Percentiles rank a stretch among this genome's conserved stretches.
phyloP scores from a whole-genome alignment of 495 filamentous ascomycete genomes.

The Tricharina praecox region DNA sequence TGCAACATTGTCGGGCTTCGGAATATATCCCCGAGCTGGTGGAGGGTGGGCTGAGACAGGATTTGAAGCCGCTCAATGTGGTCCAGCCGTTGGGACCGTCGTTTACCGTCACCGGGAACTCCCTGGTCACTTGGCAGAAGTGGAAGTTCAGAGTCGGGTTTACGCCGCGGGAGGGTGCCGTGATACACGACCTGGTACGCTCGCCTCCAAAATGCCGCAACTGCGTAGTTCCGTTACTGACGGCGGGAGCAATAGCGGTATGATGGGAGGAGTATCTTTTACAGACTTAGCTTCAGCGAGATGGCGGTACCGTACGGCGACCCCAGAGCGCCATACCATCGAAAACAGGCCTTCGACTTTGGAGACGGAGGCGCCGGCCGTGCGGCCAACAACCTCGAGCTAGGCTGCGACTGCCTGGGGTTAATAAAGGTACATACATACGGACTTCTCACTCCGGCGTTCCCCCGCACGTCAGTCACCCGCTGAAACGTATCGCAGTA shows the following conservation, averaged over 20 bases:
- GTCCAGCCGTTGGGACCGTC: constrained; percentile 37
- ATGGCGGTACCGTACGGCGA: constrained; percentile 56
- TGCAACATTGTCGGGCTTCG: constrained; percentile 30
- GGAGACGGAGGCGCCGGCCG: constrained; percentile 50
- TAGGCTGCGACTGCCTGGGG: constrained; percentile 53
- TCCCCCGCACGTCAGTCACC: too few species aligned
- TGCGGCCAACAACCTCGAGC: constrained; percentile 48
- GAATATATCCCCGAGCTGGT: constrained; percentile 41
- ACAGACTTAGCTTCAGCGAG: constrained; percentile 53
- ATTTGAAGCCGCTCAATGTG: constrained; percentile 37
- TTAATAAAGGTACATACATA: constrained; percentile 32
- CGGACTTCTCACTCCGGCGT: constrained; percentile 10
- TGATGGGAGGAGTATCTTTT: constrained; percentile 49
- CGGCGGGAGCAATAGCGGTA: too few species aligned
- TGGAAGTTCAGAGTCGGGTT: constrained; percentile 51
- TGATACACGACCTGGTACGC: constrained; percentile 41
- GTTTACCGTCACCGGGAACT: constrained; percentile 36
- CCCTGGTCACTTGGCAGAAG: constrained; percentile 46
- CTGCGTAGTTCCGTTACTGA: too few species aligned
- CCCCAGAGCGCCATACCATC: constrained; percentile 48
- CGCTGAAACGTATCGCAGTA: too few species aligned
- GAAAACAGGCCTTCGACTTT: constrained; percentile 54
- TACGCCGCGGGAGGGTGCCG: constrained; percentile 46
- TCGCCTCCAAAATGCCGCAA: too few species aligned
- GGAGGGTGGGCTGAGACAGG: constrained; percentile 30